A percentile compares a stretch with the other conserved stretches of the same genome.
Conservation (phyloP, 768 basidiomycete species). For the Inosperma sp. region DNA sequence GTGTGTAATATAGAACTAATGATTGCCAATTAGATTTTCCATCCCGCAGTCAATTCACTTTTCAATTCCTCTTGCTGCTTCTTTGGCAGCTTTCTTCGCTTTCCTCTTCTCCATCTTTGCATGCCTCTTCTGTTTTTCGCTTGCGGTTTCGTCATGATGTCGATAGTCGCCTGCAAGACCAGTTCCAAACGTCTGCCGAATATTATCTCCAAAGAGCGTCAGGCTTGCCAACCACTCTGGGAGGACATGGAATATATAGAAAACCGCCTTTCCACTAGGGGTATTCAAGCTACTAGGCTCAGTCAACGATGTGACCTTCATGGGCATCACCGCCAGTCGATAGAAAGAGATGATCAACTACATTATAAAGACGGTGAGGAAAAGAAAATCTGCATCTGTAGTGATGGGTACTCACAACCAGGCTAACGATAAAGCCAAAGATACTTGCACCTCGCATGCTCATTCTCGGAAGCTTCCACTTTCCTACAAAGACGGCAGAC, state of each 20-base stretch:
- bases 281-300: constrained; percentile 35
- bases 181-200: constrained; percentile 31
- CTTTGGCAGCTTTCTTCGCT: constrained; percentile 13
- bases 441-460: constrained; percentile 21
- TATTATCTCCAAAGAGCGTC: constrained; percentile 28
- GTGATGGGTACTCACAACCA: constrained; percentile 27
- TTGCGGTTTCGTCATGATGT: constrained; percentile 27
- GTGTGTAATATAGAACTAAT: too few relatives aligned
- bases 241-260: constrained; percentile 44
- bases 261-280: constrained; percentile 32
- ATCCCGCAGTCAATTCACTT: not conserved
- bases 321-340: constrained; percentile 37
- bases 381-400: not conserved
- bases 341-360: constrained; percentile 35
- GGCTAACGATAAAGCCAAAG: constrained; percentile 20
- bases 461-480: constrained; percentile 24
- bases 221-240: constrained; percentile 38
- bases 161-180: constrained; percentile 32
- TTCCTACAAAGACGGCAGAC: constrained; percentile 21
- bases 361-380: not conserved
- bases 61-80: not conserved
- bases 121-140: constrained; percentile 22
- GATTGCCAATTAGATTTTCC: not conserved
- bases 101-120: constrained; percentile 12
- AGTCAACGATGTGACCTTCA: constrained; percentile 30